Evolutionary conservation across 2,329 filamentous ascomycete genomes (phyloP).

Genomic region (Periconia digitata): DNA sequence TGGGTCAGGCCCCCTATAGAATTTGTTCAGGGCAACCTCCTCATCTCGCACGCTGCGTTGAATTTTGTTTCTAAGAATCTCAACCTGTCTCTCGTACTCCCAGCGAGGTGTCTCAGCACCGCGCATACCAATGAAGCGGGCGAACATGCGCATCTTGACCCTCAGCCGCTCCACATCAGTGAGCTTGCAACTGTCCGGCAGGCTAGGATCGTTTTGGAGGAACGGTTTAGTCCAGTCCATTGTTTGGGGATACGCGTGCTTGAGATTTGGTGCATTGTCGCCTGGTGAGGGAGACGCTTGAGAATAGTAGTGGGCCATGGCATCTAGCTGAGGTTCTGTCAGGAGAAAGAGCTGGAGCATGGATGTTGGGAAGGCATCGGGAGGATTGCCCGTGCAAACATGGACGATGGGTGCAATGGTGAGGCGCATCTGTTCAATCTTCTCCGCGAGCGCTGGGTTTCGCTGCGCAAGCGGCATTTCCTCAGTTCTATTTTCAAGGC

Average conservation of each 20-base stretch:
- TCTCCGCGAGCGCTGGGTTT: slow-evolving; percentile 57
- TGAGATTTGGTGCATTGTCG: slow-evolving; percentile 42
- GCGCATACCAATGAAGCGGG: slow-evolving; percentile 71
- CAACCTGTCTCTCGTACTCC: slow-evolving; percentile 48
- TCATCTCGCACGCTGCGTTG: slow-evolving; percentile 23
- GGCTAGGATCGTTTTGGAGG: slow-evolving; percentile 25
- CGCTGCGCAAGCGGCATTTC: slow-evolving; percentile 14
- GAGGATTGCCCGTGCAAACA: slow-evolving; percentile 62
- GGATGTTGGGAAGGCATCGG: slow-evolving; percentile 65
- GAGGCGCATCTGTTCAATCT: slow-evolving; percentile 67
- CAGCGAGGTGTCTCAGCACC: slow-evolving; percentile 60
- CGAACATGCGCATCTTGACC: slow-evolving; percentile 69
- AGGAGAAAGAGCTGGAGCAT: slow-evolving; percentile 74
- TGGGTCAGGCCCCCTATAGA: background rate
- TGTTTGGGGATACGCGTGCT: slow-evolving; percentile 65
- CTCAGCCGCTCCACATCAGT: slow-evolving; percentile 43
- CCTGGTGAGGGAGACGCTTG: slow-evolving; percentile 54
- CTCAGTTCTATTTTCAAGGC: background rate
- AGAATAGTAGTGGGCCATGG: slow-evolving; percentile 72
- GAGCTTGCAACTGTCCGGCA: slow-evolving; percentile 28
- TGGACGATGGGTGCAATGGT: slow-evolving; percentile 65
- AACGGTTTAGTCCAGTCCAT: slow-evolving; percentile 60
- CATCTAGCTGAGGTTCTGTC: slow-evolving; percentile 69
- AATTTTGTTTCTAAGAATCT: slow-evolving; percentile 31
- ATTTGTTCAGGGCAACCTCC: background rate